Evolutionary conservation across 345 rosid genomes (phyloP), one percentile per base, ranked within the genome.

Genomic region (Eucalyptus erythrocorys): DNA sequence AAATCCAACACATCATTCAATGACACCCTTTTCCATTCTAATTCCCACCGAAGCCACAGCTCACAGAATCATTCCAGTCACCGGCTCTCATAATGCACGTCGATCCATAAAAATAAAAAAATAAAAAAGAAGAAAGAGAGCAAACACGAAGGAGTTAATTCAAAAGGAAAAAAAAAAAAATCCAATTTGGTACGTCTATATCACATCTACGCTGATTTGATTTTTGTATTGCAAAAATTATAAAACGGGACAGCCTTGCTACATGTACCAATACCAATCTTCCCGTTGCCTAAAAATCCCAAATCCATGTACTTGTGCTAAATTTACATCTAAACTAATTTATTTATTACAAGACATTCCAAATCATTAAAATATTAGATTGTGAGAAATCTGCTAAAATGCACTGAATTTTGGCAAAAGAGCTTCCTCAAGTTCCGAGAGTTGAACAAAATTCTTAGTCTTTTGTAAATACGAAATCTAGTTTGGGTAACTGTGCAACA

Each of bases 221-320:
- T 14, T n/a, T 64, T 15, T 7, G 21, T 64, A 64, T 64, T 10
- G n/a, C 37, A 64, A 64, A n/a, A 64, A 64, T n/a, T n/a, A 64
- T 32, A n/a, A 4, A 4, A 34, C 2, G 10, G 5, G 34, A 14
- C 17, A n/a, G 40, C 10, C 21, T 3, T n/a, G 17, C 37, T 16
- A 4, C 71, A 30, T 64, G 17, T 64, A 64, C 10, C 1, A 8
- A 7, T n/a, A n/a, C 37, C 34, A 7, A n/a, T 64, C 3, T 64
- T n/a, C 5, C 2, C 0, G 1, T 64, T n/a, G 68, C 2, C 57
- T 51, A 61, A 30, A 61, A 13, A 61, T 61, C 34, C 4, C 4
- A 6, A 61, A 27, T 27, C 1, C 15, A 61, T 27, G n/a, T 16
- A 14, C 1, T n/a, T 1, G 3, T 1, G 10, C 3, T 2, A n/a